Evolutionary conservation across 1,284 basidiomycete genomes (phyloP), one percentile per base, ranked within the genome.

Genomic region (Trichosporon asahii): DNA sequence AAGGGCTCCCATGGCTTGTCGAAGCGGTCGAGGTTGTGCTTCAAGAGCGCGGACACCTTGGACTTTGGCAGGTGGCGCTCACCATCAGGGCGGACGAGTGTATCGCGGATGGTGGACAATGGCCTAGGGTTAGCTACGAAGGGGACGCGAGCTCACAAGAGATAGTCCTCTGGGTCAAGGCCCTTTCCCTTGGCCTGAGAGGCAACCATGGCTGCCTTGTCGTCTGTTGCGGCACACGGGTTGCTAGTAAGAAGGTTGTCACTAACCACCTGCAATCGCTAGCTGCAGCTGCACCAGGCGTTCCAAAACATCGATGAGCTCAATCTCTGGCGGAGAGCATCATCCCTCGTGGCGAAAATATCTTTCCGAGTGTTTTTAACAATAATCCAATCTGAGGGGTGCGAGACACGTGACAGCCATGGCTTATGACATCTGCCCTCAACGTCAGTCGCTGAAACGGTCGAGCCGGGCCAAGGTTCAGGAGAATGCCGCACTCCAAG

Each of bases 21-120:
- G 2, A 82, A 74, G 3, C 68, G 71, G 9, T 64, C 29, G 9
- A 77, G 69, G 65, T 81, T 78, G 66, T 71, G 76, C 33, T 68
- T 49, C 15, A 82, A 66, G 9, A 81, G 68, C 0, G 68, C 44
- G 14, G 29, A 63, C 46, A 82, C 75, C 65, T 77, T 79, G 23
- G 74, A 53, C 21, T 74, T 68, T 8, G 77, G 70, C 40, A 73
- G 73, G 25, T 44, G 53, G 57, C 67, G 33, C 60, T 72, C 69
- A 18, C 68, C 57, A 33, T 75, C 69, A 14, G 80, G 75, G 12
- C 74, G 72, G 14, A 75, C 75, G 11, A 82, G 74, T 7, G 77
- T 75, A 71, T 82, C 77, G 40, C 79, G 75, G 23, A 82, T 73
- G 8, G 75, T 77, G 1, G 77, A 77, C 27, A 82, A 68, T 2